Base-by-base conservation (phyloP, 768 basidiomycete genomes). In the Trametes punicea region DNA sequence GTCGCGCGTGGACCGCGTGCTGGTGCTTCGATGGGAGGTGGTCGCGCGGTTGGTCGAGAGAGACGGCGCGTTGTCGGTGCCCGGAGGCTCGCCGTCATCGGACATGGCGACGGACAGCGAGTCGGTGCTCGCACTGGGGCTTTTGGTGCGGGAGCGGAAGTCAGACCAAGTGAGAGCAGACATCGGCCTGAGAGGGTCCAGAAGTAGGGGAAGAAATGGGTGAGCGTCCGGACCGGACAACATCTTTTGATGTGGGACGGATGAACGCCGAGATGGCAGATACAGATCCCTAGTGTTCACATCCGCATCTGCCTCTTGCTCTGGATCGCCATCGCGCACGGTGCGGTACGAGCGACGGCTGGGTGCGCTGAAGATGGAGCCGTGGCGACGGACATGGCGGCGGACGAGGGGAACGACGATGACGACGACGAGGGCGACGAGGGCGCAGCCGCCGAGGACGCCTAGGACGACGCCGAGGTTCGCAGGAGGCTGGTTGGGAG, bases 101-200 rank as follows among this genome's bases (percentile, higher is more conserved):
- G 44, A 47, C 40, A 50, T 33, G 23, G 36, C 18, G 51, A 46
- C 23, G 20, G 46, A 48, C 36, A 50, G 27, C 7, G 56, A 52
- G 38, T 46, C 54, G 33, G 47, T 46, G 53, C 59, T 63, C 29
- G 57, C 34, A 34, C 64, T 58, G 33, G 63, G 38, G 55, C 55
- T 59, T 30, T 53, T 60, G 15, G 62, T 55, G 51, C 57, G 57
- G 41, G 64, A 63, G 41, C 57, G 64, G 46, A 65, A 46, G 55
- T 62, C 65, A 18, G 65, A 65, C 65, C 65, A 68, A 49, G 63
- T 64, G 51, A 68, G 62, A 31, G 64, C 62, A 51, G 67, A 68
- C 53, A 65, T 50, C 33, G 62, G 62, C 41, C 55, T 55, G 52
- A 66, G 57, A 52, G 57, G 57, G 51, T 54, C 51, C 41, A 59